A percentile compares a stretch with the other conserved stretches of the same genome.
These are phyloP conservation scores for Ophiostoma novo-ulmi DNA, from an alignment of 2,329 filamentous ascomycete genomes.

Conservation along the genomic window DNA sequence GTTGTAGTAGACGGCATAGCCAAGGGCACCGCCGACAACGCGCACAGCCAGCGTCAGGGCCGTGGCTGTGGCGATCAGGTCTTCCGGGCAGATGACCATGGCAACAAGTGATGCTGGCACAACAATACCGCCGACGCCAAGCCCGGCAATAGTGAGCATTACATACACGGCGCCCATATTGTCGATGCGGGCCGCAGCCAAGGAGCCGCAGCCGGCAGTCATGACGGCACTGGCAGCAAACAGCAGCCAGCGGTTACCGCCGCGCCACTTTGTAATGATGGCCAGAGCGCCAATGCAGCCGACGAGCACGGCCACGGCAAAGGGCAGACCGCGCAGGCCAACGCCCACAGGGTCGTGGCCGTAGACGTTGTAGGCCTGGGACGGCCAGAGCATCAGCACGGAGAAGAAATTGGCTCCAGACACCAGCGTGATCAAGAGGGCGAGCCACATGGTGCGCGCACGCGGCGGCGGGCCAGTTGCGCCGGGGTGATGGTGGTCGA, in stretches of 20 bases:
- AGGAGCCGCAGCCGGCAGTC: conserved; percentile 57
- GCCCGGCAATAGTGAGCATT: conserved; percentile 54
- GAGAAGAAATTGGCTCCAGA: conserved; percentile 56
- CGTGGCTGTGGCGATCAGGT: conserved; percentile 64
- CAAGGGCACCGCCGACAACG: conserved; percentile 61
- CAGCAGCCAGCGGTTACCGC: conserved; percentile 56
- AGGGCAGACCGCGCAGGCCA: conserved; percentile 60
- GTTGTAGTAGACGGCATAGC: conserved; percentile 56
- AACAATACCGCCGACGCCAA: conserved; percentile 64
- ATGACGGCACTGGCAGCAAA: conserved; percentile 56
- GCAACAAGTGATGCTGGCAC: conserved; percentile 64
- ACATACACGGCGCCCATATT: conserved; percentile 53
- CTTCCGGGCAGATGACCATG: conserved; percentile 64
- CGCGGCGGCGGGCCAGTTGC: conserved; percentile 19
- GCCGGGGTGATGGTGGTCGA: conserved; percentile 29
- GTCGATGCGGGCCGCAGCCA: conserved; percentile 46
- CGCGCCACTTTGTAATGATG: conserved; percentile 52
- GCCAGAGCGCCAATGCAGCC: conserved; percentile 57
- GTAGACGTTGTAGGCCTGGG: conserved; percentile 60
- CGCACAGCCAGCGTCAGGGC: conserved; percentile 65
- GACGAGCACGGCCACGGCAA: conserved; percentile 58
- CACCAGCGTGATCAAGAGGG: conserved; percentile 54
- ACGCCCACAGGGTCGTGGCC: conserved; percentile 59
- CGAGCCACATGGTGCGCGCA: conserved; percentile 45
- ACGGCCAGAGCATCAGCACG: conserved; percentile 57